Base-by-base conservation (phyloP, 2,329 filamentous ascomycete species). In the Ascochyta rabiei region DNA sequence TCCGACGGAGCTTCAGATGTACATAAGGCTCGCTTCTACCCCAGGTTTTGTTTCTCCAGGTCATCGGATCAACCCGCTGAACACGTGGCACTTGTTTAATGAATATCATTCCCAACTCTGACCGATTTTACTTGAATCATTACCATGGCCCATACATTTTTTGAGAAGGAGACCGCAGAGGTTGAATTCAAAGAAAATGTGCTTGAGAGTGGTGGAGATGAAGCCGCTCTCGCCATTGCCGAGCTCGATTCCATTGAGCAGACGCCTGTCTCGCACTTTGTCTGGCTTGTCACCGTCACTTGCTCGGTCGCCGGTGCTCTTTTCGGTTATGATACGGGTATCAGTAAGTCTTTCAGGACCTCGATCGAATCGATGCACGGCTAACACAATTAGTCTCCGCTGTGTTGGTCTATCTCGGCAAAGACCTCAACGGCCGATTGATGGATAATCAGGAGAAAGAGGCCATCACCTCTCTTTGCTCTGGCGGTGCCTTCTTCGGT, bases 391-490 rank as follows among this genome's bases (percentile, higher is more conserved):
- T 76, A 66, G 81, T 77, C 49, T 80, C 72, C 18, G 80, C 74
- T 0, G 78, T 80, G 9, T 69, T 80, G 0, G 75, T 80, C 13
- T 75, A 74, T 38, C 68, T 79, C 19, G 62, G 70, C 23, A 59
- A 63, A 37, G 73, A 77, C 45, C 76, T 83, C 8, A 75, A 76
- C 24, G 16, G 30, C 9, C 70, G 75, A 28, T 61, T 62, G 2
- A 66, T 81, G 4, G 71, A 60, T 23, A 74, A 77, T 4, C 75
- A 71, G 3, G 80, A 84, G 55, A 77, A 81, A 57, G 80, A 84
- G 59, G 70, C 83, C 24, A 76, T 83, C 31, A 83, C 81, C 0
- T 82, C 81, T 0, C 74, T 83, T 16, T 81, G 77, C 18, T 81
- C 78, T 6, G 81, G 77, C 28, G 81, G 77, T 33, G 79, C 79